Percentiles rank a stretch among this genome's conserved stretches.
Evolutionary conservation across 352 stramenopile genomes (phyloP).

Genomic region (Blastocystis sp.): DNA sequence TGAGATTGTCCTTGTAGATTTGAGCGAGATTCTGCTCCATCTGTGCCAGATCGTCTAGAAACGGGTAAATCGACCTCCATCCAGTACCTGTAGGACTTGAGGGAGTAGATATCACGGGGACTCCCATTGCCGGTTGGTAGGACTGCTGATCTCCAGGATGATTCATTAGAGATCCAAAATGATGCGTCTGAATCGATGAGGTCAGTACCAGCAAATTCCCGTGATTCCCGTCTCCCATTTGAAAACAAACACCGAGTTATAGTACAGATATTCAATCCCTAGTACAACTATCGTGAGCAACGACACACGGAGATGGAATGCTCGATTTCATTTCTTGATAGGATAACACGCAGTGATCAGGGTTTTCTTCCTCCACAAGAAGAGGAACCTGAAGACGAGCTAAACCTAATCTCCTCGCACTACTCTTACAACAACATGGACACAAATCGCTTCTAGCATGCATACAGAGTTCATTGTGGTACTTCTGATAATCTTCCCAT

Average conservation of each 20-base stretch:
- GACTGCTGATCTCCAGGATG: background rate
- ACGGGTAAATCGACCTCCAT: background rate
- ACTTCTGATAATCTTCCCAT: slow-evolving; percentile 47
- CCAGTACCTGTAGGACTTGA: background rate
- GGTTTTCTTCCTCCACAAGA: background rate
- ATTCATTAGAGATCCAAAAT: background rate
- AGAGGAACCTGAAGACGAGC: background rate
- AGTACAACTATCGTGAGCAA: background rate
- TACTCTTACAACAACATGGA: background rate
- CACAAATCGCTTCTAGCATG: background rate
- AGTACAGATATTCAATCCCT: background rate
- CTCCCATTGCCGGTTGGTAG: no score
- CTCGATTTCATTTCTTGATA: background rate
- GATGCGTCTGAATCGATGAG: background rate
- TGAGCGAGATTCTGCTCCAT: slow-evolving; percentile 49
- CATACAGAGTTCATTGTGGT: slow-evolving; percentile 23
- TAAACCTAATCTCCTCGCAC: background rate
- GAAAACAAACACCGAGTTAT: background rate
- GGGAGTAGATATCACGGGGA: background rate
- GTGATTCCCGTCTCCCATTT: background rate
- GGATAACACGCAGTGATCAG: background rate
- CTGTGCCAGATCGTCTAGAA: slow-evolving; percentile 22
- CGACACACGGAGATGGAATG: background rate
- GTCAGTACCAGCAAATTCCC: background rate
- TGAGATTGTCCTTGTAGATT: slow-evolving; percentile 50